Evolutionary conservation across 1,284 basidiomycete species (phyloP).

Genomic region (Apiotrichum domesticum): DNA sequence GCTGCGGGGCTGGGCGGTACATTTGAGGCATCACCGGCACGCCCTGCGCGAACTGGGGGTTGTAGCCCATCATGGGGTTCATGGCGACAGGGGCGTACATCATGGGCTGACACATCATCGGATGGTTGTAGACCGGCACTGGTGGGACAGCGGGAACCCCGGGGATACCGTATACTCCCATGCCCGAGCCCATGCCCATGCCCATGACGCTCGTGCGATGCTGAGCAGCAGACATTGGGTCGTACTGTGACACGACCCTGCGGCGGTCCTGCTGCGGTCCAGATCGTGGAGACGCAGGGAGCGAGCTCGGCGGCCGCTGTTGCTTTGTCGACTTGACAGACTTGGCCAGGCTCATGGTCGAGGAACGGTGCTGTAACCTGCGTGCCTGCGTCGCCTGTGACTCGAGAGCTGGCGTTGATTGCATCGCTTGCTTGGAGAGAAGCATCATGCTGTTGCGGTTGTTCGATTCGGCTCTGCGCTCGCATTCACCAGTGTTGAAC

Average conservation of each 20-base stretch:
- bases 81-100: constrained; percentile 6
- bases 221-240: neutral
- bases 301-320: constrained; percentile 8
- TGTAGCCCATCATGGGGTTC: constrained; percentile 2
- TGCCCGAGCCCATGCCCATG: constrained; percentile 1
- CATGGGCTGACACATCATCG: constrained; percentile 8
- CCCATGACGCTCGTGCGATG: constrained; percentile 10
- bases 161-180: neutral
- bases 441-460: constrained; percentile 12
- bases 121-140: neutral
- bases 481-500: constrained; percentile 23
- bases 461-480: constrained; percentile 16
- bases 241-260: constrained; percentile 13
- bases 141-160: neutral
- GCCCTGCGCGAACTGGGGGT: neutral
- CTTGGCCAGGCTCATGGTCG: constrained; percentile 1
- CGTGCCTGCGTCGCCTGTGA: neutral
- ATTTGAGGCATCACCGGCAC: constrained; percentile 10
- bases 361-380: constrained; percentile 1
- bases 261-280: constrained; percentile 10
- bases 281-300: constrained; percentile 8
- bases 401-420: neutral
- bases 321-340: neutral
- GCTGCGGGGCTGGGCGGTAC: constrained; percentile 9
- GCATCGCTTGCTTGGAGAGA: neutral